Percentiles rank a stretch among this genome's conserved stretches.
These are phyloP conservation scores for Pisolithus thermaeus DNA, from an alignment of 1,284 basidiomycete species.

Conservation along the genomic window DNA sequence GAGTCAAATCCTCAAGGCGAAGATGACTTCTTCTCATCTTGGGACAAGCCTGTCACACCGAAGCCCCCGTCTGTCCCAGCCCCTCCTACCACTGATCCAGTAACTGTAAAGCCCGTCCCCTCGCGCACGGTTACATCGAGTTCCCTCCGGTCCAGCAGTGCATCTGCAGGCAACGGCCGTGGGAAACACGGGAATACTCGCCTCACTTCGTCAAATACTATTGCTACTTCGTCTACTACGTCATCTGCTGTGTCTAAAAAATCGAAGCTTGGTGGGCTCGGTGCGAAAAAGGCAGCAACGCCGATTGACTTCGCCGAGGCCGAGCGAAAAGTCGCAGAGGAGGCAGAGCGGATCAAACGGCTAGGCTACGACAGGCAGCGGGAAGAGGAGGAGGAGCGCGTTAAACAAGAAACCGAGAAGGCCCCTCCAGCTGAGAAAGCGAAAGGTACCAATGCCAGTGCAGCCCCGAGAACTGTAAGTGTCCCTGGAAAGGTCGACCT, in stretches of 20 bases:
- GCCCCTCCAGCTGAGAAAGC: conserved; percentile 39
- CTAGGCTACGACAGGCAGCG: conserved; percentile 82
- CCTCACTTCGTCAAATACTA: conserved; percentile 44
- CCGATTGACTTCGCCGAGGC: conserved; percentile 90
- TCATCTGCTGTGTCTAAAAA: conserved; percentile 44
- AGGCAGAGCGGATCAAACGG: conserved; percentile 84
- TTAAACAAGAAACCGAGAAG: conserved; percentile 48
- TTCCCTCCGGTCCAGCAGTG: conserved; percentile 42
- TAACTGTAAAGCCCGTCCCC: conserved; percentile 24
- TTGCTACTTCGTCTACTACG: conserved; percentile 27
- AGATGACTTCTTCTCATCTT: conserved; percentile 93
- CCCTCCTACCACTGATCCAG: conserved; percentile 27
- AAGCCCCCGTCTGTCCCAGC: conserved; percentile 46
- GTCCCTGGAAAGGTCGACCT: conserved; percentile 26
- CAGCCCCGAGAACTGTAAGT: conserved; percentile 22
- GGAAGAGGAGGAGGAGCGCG: conserved; percentile 68
- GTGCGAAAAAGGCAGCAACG: conserved; percentile 75
- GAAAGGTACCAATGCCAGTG: conserved; percentile 23
- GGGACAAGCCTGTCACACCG: conserved; percentile 78
- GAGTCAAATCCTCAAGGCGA: conserved; percentile 40
- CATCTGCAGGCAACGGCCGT: conserved; percentile 31
- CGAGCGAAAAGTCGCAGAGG: conserved; percentile 80
- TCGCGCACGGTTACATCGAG: conserved; percentile 66
- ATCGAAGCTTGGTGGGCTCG: conserved; percentile 76
- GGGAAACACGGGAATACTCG: conserved; percentile 49